phyloP scores from a whole-genome alignment of 345 rosid species.

The Sonneratia caseolaris region DNA sequence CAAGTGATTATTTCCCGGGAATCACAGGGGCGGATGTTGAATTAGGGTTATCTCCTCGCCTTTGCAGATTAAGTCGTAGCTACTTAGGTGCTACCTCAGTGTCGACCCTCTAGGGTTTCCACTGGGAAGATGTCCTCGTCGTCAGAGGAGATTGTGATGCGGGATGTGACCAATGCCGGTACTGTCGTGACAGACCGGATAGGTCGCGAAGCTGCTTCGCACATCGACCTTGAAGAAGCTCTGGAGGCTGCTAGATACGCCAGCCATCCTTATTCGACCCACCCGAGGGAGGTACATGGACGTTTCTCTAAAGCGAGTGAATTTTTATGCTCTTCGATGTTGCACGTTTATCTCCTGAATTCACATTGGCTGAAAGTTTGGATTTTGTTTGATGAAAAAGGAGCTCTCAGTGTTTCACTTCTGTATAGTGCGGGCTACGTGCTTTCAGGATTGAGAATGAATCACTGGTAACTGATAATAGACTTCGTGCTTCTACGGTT shows the following conservation, averaged over 20 bases:
- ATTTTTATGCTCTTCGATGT: background rate
- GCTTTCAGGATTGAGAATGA: background rate
- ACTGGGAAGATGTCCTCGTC: slow-evolving; percentile 42
- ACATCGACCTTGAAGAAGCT: slow-evolving; percentile 84
- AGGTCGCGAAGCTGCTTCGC: slow-evolving; percentile 69
- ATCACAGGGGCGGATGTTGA: background rate
- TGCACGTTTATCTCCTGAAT: background rate
- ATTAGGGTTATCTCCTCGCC: background rate
- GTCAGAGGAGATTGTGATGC: slow-evolving; percentile 72
- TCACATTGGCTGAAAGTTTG: background rate
- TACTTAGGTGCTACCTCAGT: background rate
- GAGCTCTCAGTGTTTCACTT: background rate
- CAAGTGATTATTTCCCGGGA: background rate
- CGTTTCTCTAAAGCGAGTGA: background rate
- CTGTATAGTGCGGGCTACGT: no score
- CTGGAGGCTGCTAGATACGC: slow-evolving; percentile 87
- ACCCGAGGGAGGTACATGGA: slow-evolving; percentile 63
- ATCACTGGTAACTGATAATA: background rate
- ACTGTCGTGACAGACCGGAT: slow-evolving; percentile 65
- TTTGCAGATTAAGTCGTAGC: background rate
- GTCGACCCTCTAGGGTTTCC: slow-evolving; percentile 18
- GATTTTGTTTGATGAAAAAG: background rate
- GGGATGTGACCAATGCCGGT: slow-evolving; percentile 82
- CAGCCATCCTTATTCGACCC: slow-evolving; percentile 84
- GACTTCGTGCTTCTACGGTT: background rate